These are phyloP conservation scores for Penicillium manginii DNA, from an alignment of 495 filamentous ascomycete species.

Conservation along the genomic window DNA sequence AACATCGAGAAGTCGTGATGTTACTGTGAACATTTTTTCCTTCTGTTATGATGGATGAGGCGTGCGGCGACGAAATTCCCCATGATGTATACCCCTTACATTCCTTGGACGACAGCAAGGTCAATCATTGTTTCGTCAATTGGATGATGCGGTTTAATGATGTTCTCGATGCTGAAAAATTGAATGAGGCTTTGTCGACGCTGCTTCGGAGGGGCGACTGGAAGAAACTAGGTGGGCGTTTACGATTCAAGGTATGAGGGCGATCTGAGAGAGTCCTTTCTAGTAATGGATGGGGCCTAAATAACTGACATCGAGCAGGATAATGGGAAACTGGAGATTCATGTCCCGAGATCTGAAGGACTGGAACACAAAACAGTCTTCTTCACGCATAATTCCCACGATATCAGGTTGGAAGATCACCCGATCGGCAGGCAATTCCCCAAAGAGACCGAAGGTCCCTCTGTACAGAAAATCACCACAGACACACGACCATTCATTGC, in stretches of 20 bases:
- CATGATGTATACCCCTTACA: slow-evolving; percentile 24
- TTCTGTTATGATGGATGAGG: background rate
- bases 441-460: slow-evolving; percentile 14
- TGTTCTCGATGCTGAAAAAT: slow-evolving; percentile 48
- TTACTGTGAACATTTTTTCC: background rate
- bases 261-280: background rate
- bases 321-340: slow-evolving; percentile 37
- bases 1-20: background rate
- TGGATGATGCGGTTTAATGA: slow-evolving; percentile 48
- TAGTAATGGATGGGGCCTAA: background rate
- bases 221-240: slow-evolving; percentile 49
- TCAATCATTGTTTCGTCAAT: slow-evolving; percentile 15
- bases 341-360: slow-evolving; percentile 37
- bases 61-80: background rate
- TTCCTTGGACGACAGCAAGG: slow-evolving; percentile 17
- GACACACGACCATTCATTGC: slow-evolving; percentile 19
- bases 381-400: slow-evolving; percentile 36
- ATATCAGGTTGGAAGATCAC: slow-evolving; percentile 34
- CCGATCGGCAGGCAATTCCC: slow-evolving; percentile 37
- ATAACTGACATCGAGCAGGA: slow-evolving; percentile 13
- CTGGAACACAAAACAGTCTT: slow-evolving; percentile 31
- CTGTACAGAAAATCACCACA: slow-evolving; percentile 6
- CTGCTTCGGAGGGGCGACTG: slow-evolving; percentile 46
- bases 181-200: slow-evolving; percentile 40
- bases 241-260: slow-evolving; percentile 39